phyloP scores from a whole-genome alignment of 148 eudicot species.

The Rheum nobile region DNA sequence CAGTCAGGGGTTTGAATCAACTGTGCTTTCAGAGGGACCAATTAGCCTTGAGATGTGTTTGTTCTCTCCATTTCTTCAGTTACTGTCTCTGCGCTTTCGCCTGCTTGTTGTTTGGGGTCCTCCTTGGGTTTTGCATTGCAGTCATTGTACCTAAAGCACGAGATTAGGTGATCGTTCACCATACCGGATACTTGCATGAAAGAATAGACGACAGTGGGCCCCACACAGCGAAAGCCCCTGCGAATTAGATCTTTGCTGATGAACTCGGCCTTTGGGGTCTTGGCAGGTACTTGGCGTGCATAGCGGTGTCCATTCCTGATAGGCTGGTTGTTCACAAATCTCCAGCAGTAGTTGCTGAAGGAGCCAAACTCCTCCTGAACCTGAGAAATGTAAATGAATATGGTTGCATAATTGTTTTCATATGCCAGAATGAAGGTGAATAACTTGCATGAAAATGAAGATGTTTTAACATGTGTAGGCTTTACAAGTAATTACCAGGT shows the following conservation, averaged over 20 bases:
- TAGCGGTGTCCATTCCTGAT: conserved; percentile 36
- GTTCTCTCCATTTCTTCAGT: neutral
- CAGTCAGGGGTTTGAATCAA: neutral
- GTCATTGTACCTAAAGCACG: conserved; percentile 47
- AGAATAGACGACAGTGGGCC: conserved; percentile 59
- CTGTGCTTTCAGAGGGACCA: neutral
- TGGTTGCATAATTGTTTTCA: neutral
- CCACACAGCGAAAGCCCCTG: conserved; percentile 65
- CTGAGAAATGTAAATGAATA: conserved; percentile 21
- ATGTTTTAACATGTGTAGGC: neutral
- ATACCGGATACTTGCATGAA: conserved; percentile 70
- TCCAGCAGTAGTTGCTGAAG: conserved; percentile 56
- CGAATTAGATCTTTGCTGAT: conserved; percentile 57
- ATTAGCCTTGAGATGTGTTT: neutral
- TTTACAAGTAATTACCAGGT: neutral
- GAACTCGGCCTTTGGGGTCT: conserved; percentile 56
- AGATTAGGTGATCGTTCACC: conserved; percentile 53
- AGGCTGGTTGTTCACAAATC: conserved; percentile 47
- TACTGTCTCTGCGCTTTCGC: neutral
- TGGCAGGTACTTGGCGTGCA: conserved; percentile 52
- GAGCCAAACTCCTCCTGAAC: conserved; percentile 60
- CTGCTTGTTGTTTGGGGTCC: neutral
- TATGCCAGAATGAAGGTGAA: neutral
- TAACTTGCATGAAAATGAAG: neutral
- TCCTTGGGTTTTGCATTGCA: conserved; percentile 19